phyloP scores from a whole-genome alignment of 2,329 filamentous ascomycete genomes.

The Hymenotorrendiella dingleyae region DNA sequence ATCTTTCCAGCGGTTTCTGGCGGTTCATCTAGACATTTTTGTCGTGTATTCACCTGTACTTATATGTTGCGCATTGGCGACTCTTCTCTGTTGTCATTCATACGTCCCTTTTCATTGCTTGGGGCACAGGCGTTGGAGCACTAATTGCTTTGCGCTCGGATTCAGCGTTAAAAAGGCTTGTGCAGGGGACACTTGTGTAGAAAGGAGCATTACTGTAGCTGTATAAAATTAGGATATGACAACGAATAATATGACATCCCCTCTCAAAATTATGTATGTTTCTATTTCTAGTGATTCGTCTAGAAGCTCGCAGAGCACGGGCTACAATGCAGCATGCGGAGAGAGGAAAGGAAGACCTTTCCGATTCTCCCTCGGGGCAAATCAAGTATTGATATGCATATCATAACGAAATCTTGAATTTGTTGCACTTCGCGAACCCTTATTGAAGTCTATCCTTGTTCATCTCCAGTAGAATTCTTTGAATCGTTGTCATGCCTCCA shows the following conservation, averaged over 20 bases:
- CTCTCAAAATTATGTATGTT: slow-evolving; percentile 38
- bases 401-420: slow-evolving; percentile 3
- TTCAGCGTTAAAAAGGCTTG: slow-evolving; percentile 22
- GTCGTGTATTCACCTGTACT: slow-evolving; percentile 31
- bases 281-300: slow-evolving; percentile 2
- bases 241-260: slow-evolving; percentile 52
- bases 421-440: slow-evolving; percentile 22
- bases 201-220: slow-evolving; percentile 27
- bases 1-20: slow-evolving; percentile 25
- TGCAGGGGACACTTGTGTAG: slow-evolving; percentile 25
- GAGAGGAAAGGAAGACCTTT: slow-evolving; percentile 1
- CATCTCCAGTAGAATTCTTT: slow-evolving; percentile 7
- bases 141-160: slow-evolving; percentile 25
- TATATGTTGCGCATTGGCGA: slow-evolving; percentile 31
- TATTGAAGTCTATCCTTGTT: slow-evolving; percentile 15
- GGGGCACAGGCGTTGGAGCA: slow-evolving; percentile 30
- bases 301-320: slow-evolving; percentile 6
- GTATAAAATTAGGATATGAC: slow-evolving; percentile 39
- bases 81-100: slow-evolving; percentile 31
- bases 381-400: background rate
- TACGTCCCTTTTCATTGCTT: slow-evolving; percentile 27
- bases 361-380: background rate
- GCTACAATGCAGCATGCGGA: slow-evolving; percentile 10
- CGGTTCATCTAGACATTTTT: slow-evolving; percentile 30
- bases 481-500: slow-evolving; percentile 4